Conservation (phyloP, 345 rosid species). For the Brassica cretica region DNA sequence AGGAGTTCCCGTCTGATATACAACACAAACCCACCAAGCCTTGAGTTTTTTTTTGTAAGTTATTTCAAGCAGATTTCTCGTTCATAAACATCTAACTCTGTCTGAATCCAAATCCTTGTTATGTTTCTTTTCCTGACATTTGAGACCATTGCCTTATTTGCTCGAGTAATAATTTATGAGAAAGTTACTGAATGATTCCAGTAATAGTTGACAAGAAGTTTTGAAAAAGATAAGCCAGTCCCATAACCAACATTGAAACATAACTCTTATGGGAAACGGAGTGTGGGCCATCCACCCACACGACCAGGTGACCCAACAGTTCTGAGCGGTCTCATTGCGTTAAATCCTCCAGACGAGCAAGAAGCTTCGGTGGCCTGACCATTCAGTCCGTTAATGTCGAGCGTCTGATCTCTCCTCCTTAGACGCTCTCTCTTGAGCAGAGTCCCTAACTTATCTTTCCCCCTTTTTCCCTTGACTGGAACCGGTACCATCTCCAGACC, state of each 20-base stretch:
- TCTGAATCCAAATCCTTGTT: conserved; percentile 25
- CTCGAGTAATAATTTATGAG: neutral
- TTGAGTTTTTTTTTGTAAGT: conserved; percentile 17
- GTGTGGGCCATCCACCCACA: conserved; percentile 47
- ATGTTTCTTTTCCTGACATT: neutral
- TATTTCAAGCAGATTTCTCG: conserved; percentile 4
- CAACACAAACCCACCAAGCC: conserved; percentile 14
- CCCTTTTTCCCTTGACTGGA: conserved; percentile 39
- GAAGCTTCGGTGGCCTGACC: conserved; percentile 36
- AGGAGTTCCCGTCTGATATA: conserved; percentile 61
- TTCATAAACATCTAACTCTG: conserved; percentile 23
- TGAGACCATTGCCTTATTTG: neutral
- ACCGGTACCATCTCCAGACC: conserved; percentile 85
- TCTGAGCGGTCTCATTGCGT: conserved; percentile 42
- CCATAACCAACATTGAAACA: neutral
- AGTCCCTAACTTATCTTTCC: conserved; percentile 36
- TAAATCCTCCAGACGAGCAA: conserved; percentile 40
- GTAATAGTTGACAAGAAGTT: conserved; percentile 12
- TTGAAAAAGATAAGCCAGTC: neutral
- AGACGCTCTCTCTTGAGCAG: conserved; percentile 53
- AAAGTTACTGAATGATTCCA: neutral
- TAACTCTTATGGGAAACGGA: conserved; percentile 46
- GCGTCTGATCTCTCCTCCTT: conserved; percentile 50
- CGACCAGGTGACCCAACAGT: conserved; percentile 29
- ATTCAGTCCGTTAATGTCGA: conserved; percentile 22